phyloP scores from a whole-genome alignment of 1,284 basidiomycete genomes.

The Pholiota adiposa region DNA sequence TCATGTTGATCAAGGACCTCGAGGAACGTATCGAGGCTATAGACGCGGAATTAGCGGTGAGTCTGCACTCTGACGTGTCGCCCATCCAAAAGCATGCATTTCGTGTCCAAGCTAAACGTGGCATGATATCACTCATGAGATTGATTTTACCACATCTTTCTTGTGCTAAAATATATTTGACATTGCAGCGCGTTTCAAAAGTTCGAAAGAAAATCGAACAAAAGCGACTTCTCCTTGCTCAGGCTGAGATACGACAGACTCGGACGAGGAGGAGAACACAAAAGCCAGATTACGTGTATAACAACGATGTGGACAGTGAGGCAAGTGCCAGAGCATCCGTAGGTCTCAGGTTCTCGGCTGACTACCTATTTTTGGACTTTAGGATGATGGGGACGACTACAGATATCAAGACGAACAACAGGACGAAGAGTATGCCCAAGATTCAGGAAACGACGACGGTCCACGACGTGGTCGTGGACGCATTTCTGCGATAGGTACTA shows the following conservation, averaged over 20 bases:
- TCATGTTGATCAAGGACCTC: constrained; percentile 60
- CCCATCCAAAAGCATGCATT: background rate
- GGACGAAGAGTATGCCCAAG: constrained; percentile 59
- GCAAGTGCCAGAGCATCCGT: constrained; percentile 39
- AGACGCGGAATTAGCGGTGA: constrained; percentile 70
- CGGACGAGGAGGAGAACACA: constrained; percentile 70
- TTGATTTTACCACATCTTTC: background rate
- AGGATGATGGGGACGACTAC: constrained; percentile 73
- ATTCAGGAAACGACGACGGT: constrained; percentile 43
- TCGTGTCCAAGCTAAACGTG: background rate
- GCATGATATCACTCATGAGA: background rate
- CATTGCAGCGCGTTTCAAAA: constrained; percentile 65
- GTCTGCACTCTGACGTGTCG: constrained; percentile 31
- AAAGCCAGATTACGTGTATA: constrained; percentile 79
- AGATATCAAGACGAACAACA: constrained; percentile 62
- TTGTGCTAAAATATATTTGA: constrained; percentile 24
- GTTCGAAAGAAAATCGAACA: constrained; percentile 71
- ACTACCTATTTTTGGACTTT: constrained; percentile 34
- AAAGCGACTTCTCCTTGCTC: constrained; percentile 63
- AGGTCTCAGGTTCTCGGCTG: constrained; percentile 25
- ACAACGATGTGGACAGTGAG: constrained; percentile 65
- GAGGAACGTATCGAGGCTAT: constrained; percentile 66
- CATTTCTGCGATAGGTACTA: constrained; percentile 41
- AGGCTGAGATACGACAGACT: constrained; percentile 77
- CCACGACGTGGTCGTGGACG: constrained; percentile 37